Evolutionary conservation across 345 rosid species (phyloP).

Genomic region (Gossypium australe): DNA sequence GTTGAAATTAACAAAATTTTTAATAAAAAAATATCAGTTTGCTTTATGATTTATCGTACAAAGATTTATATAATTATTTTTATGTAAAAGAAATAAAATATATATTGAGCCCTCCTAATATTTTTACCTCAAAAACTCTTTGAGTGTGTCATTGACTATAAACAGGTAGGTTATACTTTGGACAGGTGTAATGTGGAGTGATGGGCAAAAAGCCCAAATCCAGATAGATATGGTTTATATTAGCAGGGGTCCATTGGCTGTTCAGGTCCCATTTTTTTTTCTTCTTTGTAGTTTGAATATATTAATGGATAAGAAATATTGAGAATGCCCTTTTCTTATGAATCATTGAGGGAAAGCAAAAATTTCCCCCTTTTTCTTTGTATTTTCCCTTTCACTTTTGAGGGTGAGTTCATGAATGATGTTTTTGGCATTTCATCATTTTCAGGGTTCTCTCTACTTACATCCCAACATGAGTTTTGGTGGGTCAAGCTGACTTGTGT

Average conservation of each 20-base stretch:
- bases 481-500: conserved; percentile 3
- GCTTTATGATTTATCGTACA: rapidly evolving
- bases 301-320: not conserved
- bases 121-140: no score
- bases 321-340: not conserved
- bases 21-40: no score
- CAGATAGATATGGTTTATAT: not conserved
- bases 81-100: no score
- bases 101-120: rapidly evolving
- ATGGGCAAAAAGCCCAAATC: conserved; percentile 3
- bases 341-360: not conserved
- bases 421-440: not conserved
- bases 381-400: no score
- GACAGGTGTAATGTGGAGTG: no score
- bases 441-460: not conserved
- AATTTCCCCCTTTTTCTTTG: not conserved
- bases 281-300: not conserved
- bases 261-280: not conserved
- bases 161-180: no score
- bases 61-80: no score
- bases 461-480: not conserved
- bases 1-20: no score
- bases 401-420: not conserved
- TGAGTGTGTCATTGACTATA: no score
- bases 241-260: not conserved